A percentile compares a stretch with the other conserved stretches of the same genome.
These are phyloP conservation scores for Quercus gilva DNA, from an alignment of 306 rosid genomes.

Conservation along the genomic window DNA sequence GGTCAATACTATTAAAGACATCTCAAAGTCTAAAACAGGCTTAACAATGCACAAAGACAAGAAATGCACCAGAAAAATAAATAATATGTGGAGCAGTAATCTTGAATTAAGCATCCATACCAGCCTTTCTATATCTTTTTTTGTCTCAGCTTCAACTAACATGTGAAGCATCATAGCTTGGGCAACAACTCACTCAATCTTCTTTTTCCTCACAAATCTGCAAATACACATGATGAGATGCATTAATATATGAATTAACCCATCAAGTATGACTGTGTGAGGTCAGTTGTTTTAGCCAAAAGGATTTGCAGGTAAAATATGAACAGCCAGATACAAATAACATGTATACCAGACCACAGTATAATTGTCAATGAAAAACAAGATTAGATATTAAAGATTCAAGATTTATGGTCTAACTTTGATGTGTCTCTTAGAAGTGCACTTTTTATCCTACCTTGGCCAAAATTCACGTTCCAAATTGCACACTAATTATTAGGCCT, in stretches of 20 bases:
- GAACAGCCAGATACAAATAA: no score
- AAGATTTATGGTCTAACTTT: no score
- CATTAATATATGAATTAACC: background rate
- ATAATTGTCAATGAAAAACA: no score
- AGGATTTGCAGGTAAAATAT: background rate
- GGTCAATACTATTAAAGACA: background rate
- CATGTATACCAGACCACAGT: no score
- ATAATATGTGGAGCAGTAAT: background rate
- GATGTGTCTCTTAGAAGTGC: no score
- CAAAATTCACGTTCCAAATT: no score
- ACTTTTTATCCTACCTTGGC: no score
- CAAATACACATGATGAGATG: constrained; percentile 11
- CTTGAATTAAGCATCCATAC: constrained; percentile 36
- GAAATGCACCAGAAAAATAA: background rate
- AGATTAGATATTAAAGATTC: no score
- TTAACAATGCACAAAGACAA: background rate
- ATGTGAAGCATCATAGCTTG: constrained; percentile 65
- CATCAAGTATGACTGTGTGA: background rate
- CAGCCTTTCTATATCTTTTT: constrained; percentile 81
- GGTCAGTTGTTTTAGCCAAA: background rate
- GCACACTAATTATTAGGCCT: no score
- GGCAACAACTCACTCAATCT: constrained; percentile 80
- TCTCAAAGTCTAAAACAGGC: background rate
- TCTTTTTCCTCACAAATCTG: constrained; percentile 98
- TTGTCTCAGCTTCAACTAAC: constrained; percentile 72